These are phyloP conservation scores for Reutealis trisperma DNA, from an alignment of 345 rosid species.

Conservation along the genomic window DNA sequence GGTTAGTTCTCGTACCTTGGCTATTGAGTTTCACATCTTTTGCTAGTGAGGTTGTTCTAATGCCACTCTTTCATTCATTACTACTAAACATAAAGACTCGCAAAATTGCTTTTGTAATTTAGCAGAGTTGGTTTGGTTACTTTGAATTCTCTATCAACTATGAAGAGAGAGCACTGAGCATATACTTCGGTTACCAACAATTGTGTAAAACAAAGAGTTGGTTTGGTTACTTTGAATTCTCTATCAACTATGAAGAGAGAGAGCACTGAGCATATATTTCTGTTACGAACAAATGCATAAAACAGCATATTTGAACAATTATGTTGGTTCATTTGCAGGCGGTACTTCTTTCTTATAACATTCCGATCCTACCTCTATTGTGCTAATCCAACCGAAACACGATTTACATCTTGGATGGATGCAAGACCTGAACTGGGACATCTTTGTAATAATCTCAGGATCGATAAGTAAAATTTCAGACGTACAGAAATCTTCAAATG, in stretches of 20 bases:
- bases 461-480: conserved; percentile 50
- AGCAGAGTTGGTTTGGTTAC: background rate
- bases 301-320: background rate
- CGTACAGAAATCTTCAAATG: conserved; percentile 16
- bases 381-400: conserved; percentile 53
- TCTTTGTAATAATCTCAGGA: conserved; percentile 82
- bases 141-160: background rate
- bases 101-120: background rate
- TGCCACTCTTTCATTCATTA: background rate
- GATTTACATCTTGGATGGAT: conserved; percentile 73
- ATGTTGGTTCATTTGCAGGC: conserved; percentile 49
- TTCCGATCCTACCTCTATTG: conserved; percentile 86
- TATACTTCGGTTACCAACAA: background rate
- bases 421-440: conserved; percentile 92
- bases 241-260: background rate
- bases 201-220: background rate
- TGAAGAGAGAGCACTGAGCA: background rate
- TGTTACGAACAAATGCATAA: background rate
- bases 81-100: background rate
- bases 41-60: background rate
- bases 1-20: conserved; percentile 46
- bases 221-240: background rate
- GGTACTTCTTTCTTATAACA: conserved; percentile 83
- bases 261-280: background rate
- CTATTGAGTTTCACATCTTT: conserved; percentile 3